Evolutionary conservation across 1,139 yeast genomes (phyloP), one percentile per base, ranked within the genome.

Genomic region (Wickerhamomyces sp.): DNA sequence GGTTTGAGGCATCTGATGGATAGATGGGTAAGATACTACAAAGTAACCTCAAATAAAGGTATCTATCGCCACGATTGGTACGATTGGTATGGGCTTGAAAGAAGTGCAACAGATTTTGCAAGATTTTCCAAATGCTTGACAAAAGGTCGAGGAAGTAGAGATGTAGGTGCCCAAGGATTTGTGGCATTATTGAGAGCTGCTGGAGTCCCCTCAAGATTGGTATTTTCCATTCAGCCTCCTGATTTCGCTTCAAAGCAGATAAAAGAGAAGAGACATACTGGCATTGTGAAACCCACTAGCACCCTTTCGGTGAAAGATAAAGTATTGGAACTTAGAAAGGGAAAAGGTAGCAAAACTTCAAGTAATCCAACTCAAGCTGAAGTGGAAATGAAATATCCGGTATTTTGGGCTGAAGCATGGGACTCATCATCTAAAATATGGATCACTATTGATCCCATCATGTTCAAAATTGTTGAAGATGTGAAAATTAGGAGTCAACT

Each of bases 341-440:
- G 45, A 2, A 43, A 37, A 20, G 21, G 39, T 15, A 18, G 37
- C 13, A 18, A 22, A n/a, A 33, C 34, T 13, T 28, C 42, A 6
- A 30, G 33, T 13, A 24, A 28, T 15, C 44, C 48, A 1, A 43
- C 49, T 0, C 41, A 35, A 10, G 53, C 48, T 3, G 56, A 51
- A 31, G 41, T 52, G 18, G 61, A 60, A 7, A 41, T 50, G 37
- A 59, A 56, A 5, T 81, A 67, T 54, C 97, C 97, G 0, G 70
- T 88, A 0, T 88, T 84, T 55, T 92, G 98, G 98, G 81, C 79
- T 14, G 99, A 92, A 59, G 96, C 86, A 0, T 92, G 96, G 95
- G 92, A 92, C 58, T 73, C 73, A 37, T 76, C 72, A 44, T 63
- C 78, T 5, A 72, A 78, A 43, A 75, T 73, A 45, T 90, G 97